Conservation (phyloP, 2,329 filamentous ascomycete genomes). For the Epichloe glyceriae region DNA sequence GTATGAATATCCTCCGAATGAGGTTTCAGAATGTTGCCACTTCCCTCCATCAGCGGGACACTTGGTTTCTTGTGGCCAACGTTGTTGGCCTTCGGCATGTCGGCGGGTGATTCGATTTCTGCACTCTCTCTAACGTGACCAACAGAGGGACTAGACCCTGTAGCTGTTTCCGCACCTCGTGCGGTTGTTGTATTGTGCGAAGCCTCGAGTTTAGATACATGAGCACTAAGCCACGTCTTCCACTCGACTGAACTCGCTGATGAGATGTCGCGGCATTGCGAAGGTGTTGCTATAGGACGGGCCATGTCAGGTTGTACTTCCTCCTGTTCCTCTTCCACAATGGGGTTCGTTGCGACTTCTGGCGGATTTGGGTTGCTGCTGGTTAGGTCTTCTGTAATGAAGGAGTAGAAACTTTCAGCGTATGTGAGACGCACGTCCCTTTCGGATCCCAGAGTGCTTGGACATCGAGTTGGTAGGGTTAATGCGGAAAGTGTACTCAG, state of each 20-base stretch:
- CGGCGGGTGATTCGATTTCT: conserved; percentile 29
- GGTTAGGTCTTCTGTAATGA: conserved; percentile 12
- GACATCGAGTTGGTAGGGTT: conserved; percentile 26
- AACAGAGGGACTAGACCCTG: conserved; percentile 6
- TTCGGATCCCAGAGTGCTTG: conserved; percentile 27
- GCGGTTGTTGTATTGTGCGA: conserved; percentile 6
- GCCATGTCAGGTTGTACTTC: not conserved
- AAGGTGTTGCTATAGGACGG: not conserved
- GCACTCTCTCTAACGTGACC: conserved; percentile 37
- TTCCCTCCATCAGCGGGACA: not conserved
- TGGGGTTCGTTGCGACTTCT: not conserved
- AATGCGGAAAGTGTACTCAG: conserved; percentile 27
- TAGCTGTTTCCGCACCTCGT: not conserved
- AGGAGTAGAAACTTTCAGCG: conserved; percentile 38
- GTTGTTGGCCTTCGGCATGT: not conserved
- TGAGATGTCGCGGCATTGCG: conserved; percentile 24
- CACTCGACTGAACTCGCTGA: conserved; percentile 37
- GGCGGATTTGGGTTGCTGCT: not conserved
- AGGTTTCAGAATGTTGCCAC: not conserved
- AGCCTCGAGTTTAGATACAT: conserved; percentile 33
- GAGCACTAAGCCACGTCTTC: conserved; percentile 41
- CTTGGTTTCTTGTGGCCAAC: not conserved
- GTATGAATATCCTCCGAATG: not conserved
- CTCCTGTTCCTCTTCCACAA: not conserved
- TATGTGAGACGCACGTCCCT: conserved; percentile 24